Base-by-base conservation (phyloP, 2,329 filamentous ascomycete species). In the Calonectria ilicicola region DNA sequence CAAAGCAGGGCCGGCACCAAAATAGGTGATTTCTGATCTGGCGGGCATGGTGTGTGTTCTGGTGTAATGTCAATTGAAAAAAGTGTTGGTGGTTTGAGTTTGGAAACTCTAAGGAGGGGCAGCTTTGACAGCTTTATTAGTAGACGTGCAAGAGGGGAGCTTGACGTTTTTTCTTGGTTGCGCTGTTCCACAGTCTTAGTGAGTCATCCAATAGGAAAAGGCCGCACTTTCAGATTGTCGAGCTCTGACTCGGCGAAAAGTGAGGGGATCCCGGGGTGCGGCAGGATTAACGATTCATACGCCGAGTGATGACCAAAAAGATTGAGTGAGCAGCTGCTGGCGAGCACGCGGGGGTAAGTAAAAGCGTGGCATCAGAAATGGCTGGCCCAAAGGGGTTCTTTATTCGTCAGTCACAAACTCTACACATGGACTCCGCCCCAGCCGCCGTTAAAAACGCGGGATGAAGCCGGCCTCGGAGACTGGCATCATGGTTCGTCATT, bases 1-100 rank as follows among this genome's bases (percentile, higher is more conserved):
- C 38, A 91, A 88, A n/a, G 96, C 95, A 62, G 96, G 96, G 75
- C 96, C 96, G 66, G 96, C 96, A 74, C 96, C 95, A 79, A 98
- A 98, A 85, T 97, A 97, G 76, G 92, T 90, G 82, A 97, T 91
- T 75, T 96, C 93, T 78, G 91, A 88, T 84, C 95, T 89, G 75
- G 90, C 87, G 80, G 93, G 92, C 94, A 96, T 95, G 40, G 51
- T 73, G 76, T 7, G 27, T 27, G 32, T 42, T 38, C 26, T 53
- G 51, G 46, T 6, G 42, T 12, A 32, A 46, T 14, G 29, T 5
- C 29, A 32, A 51, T 63, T 14, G n/a, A 47, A 29, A 14, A 14
- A 38, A 58, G 72, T 68, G 67, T 53, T 58, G 69, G 72, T 67
- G 66, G 66, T 68, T 53, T 38, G 44, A 56, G 46, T 3, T n/a